These are phyloP conservation scores for Trypanosoma theileri DNA, from an alignment of 208 protist genomes.

Conservation along the genomic window DNA sequence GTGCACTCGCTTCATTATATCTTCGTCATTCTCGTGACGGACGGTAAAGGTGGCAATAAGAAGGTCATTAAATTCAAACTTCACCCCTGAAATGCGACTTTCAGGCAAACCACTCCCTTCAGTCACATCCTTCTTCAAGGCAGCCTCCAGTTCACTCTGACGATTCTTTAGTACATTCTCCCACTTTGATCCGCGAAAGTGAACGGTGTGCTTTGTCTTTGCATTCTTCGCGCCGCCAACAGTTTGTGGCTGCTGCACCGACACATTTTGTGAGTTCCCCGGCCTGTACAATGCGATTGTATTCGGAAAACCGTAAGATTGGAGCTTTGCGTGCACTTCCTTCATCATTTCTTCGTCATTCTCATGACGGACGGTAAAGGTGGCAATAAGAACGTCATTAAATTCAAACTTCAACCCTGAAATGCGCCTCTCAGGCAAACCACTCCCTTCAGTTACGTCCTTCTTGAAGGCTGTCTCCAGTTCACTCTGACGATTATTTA, in stretches of 20 bases:
- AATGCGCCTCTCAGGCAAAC: conserved; percentile 34
- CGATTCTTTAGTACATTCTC: conserved; percentile 30
- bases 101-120: conserved; percentile 30
- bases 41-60: conserved; percentile 5
- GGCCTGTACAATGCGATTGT: conserved; percentile 40
- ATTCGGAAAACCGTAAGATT: conserved; percentile 42
- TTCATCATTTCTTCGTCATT: conserved; percentile 28
- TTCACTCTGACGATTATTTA: conserved; percentile 19
- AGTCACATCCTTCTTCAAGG: conserved; percentile 43
- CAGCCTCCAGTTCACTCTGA: conserved; percentile 22
- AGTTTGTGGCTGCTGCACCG: neutral
- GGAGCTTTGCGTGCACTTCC: conserved; percentile 41
- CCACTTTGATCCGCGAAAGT: conserved; percentile 54
- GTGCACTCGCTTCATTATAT: conserved; percentile 37
- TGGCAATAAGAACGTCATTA: neutral
- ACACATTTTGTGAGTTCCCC: no score
- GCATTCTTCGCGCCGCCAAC: neutral
- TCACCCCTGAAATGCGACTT: conserved; percentile 33
- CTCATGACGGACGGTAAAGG: conserved; percentile 20
- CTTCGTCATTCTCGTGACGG: conserved; percentile 25
- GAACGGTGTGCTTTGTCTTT: conserved; percentile 50
- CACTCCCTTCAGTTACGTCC: conserved; percentile 37
- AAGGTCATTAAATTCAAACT: conserved; percentile 29
- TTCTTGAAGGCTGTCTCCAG: conserved; percentile 36
- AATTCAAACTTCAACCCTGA: conserved; percentile 38